Evolutionary conservation across 169 alveolate species (phyloP).

Genomic region (Condylostoma magnum): DNA sequence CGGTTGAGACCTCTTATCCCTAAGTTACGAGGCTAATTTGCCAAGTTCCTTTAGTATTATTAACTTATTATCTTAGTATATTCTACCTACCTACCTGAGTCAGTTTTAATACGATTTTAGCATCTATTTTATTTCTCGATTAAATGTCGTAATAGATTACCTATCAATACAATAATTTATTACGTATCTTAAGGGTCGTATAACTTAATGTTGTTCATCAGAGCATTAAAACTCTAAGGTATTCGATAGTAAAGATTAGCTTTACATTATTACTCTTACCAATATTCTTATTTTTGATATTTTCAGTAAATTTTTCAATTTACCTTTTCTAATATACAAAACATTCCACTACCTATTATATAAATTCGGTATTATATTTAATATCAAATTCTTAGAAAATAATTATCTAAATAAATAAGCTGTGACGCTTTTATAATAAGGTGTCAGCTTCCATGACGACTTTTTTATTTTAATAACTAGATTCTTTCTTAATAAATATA

Average conservation of each 20-base stretch:
- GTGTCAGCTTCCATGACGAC: constrained; percentile 54
- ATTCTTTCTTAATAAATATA: neutral
- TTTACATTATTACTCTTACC: constrained; percentile 40
- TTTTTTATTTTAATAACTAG: neutral
- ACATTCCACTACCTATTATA: constrained; percentile 43
- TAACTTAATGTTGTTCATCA: constrained; percentile 11
- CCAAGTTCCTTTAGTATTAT: constrained; percentile 55
- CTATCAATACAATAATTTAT: constrained; percentile 12
- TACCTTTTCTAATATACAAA: neutral
- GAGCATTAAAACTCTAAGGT: constrained; percentile 33
- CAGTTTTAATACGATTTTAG: constrained; percentile 31
- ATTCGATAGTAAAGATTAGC: constrained; percentile 23
- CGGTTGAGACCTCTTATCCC: constrained; percentile 39
- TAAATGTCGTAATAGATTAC: constrained; percentile 6
- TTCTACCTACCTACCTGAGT: constrained; percentile 52
- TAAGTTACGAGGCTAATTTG: constrained; percentile 55
- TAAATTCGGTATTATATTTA: constrained; percentile 33
- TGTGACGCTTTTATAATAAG: constrained; percentile 51
- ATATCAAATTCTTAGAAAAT: constrained; percentile 1
- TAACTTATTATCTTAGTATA: constrained; percentile 38
- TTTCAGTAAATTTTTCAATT: constrained; percentile 19
- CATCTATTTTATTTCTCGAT: constrained; percentile 26
- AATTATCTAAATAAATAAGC: constrained; percentile 25
- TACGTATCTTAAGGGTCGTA: constrained; percentile 29
- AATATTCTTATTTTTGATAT: constrained; percentile 25